These are phyloP conservation scores for Bipolaris cookei DNA, from an alignment of 2,329 filamentous ascomycete genomes.

Conservation along the genomic window DNA sequence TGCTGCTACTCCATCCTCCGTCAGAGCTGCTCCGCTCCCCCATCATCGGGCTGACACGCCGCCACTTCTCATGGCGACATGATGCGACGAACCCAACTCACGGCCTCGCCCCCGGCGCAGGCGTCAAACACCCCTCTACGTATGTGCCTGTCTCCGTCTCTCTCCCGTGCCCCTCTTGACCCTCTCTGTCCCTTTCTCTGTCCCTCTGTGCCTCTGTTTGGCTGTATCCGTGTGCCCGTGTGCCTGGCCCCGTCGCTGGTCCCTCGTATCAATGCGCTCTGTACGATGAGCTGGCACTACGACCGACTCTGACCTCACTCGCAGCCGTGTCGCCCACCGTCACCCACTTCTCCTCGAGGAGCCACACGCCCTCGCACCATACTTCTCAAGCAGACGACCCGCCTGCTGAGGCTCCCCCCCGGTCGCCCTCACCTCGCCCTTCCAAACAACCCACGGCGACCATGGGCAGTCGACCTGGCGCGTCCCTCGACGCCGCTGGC, in stretches of 20 bases:
- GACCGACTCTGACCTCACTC: slow-evolving; percentile 39
- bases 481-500: slow-evolving; percentile 27
- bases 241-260: slow-evolving; percentile 34
- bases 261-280: slow-evolving; percentile 43
- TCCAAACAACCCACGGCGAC: slow-evolving; percentile 31
- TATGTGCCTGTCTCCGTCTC: slow-evolving; percentile 56
- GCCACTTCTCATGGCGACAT: slow-evolving; percentile 37
- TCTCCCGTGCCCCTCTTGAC: not conserved
- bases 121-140: slow-evolving; percentile 61
- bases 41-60: slow-evolving; percentile 16
- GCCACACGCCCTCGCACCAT: slow-evolving; percentile 60
- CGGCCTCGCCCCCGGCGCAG: slow-evolving; percentile 65
- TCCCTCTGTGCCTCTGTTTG: slow-evolving; percentile 4
- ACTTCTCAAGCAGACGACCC: slow-evolving; percentile 58
- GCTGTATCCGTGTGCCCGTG: not conserved
- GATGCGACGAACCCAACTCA: slow-evolving; percentile 46
- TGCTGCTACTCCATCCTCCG: not conserved
- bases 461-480: slow-evolving; percentile 49
- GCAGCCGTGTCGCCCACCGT: slow-evolving; percentile 61
- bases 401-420: slow-evolving; percentile 58
- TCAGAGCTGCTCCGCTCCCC: not conserved
- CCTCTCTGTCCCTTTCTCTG: slow-evolving; percentile 12
- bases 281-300: slow-evolving; percentile 51
- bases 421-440: slow-evolving; percentile 50
- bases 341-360: slow-evolving; percentile 60